phyloP scores from a whole-genome alignment of 2,329 filamentous ascomycete genomes.

The Taxawa tesnikishii region DNA sequence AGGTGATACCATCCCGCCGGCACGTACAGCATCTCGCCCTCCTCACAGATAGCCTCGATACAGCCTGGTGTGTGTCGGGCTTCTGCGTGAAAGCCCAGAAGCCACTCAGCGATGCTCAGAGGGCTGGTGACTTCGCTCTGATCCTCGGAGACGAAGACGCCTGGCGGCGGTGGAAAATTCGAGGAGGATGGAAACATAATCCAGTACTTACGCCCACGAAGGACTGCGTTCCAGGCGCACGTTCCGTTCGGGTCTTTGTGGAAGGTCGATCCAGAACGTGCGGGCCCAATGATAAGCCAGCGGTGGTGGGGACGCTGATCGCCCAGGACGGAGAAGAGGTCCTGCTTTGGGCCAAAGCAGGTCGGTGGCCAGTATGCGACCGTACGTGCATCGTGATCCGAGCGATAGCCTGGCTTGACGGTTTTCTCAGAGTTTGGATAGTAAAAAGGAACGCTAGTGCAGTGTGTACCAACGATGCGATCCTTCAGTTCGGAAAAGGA shows the following conservation, averaged over 20 bases:
- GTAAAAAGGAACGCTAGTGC: background rate
- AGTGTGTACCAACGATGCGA: background rate
- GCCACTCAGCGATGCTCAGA: slow-evolving; percentile 92
- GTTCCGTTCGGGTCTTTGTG: slow-evolving; percentile 69
- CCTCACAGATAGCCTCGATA: slow-evolving; percentile 69
- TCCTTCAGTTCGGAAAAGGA: background rate
- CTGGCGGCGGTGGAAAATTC: slow-evolving; percentile 57
- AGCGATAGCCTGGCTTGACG: slow-evolving; percentile 19
- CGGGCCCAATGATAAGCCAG: slow-evolving; percentile 86
- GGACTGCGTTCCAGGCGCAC: slow-evolving; percentile 86
- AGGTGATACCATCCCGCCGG: slow-evolving; percentile 96
- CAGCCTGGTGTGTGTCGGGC: slow-evolving; percentile 67
- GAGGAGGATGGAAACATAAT: slow-evolving; percentile 82
- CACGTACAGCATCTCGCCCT: slow-evolving; percentile 82
- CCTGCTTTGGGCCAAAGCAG: slow-evolving; percentile 77
- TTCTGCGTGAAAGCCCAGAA: slow-evolving; percentile 77
- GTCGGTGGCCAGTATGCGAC: slow-evolving; percentile 65
- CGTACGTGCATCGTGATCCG: slow-evolving; percentile 20
- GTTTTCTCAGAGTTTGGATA: too few relatives aligned
- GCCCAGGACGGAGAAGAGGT: slow-evolving; percentile 71
- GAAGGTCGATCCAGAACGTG: slow-evolving; percentile 82
- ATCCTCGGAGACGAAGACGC: slow-evolving; percentile 80
- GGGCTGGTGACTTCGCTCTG: slow-evolving; percentile 89
- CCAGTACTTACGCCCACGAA: slow-evolving; percentile 91
- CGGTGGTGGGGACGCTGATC: slow-evolving; percentile 71